Evolutionary conservation across 306 rosid genomes (phyloP), one percentile per base, ranked within the genome.

Genomic region (Cicer yamashitae): DNA sequence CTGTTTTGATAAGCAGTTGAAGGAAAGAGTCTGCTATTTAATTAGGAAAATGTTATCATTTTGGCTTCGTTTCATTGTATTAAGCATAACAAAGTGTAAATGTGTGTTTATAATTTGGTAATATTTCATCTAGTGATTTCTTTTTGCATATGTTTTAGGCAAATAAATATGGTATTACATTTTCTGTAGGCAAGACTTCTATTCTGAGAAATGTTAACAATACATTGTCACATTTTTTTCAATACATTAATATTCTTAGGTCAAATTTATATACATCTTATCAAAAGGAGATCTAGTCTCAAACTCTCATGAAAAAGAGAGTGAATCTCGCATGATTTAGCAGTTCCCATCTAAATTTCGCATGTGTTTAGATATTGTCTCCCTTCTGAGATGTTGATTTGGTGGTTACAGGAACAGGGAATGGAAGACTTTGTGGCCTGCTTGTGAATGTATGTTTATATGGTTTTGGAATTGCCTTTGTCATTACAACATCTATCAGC

Each of bases 401-500:
- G 67, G 7, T 81, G 78, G 40, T 74, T 65, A 12, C 80, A 83
- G 91, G 91, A 56, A 7, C 40, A 34, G 75, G 66, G 50, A 56
- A 78, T 67, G 82, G 84, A 46, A 15, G 78, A 5, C 64, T 81
- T 4, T 66, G 89, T 71, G 89, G 85, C 73, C n/a, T 85, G 65
- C 65, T 85, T 59, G 91, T 82, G 58, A 70, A 79, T 17, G 34
- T 83, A 63, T 79, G 85, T 75, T 74, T 89, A 22, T 89, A 83
- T 59, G 91, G 91, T 30, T 76, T 67, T 70, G 88, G 88, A 46
- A 77, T 89, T 79, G 89, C 93, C 47, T 89, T 73, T 68, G 50
- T 79, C 74, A 70, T 89, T 46, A 85, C 93, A 53, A 38, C 89
- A 14, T 82, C 85, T 75, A 81, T 72, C 74, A 89, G 90, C 71